These are phyloP conservation scores for Talaromyces sp. DNA, from an alignment of 2,329 filamentous ascomycete species.

Conservation along the genomic window DNA sequence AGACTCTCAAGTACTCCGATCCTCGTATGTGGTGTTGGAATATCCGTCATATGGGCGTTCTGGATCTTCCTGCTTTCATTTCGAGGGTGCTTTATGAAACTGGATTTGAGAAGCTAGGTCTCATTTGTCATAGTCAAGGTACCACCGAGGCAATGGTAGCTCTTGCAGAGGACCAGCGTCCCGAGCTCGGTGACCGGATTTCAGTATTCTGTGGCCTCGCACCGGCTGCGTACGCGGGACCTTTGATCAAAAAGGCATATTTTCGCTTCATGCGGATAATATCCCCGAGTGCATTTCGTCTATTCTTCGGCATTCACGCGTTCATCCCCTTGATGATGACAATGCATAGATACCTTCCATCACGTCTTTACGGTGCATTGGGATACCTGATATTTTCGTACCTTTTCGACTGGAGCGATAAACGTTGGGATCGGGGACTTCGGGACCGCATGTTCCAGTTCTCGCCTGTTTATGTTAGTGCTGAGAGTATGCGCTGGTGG, in stretches of 20 bases:
- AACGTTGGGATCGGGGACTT: slow-evolving; percentile 74
- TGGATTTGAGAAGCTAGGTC: slow-evolving; percentile 72
- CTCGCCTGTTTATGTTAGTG: slow-evolving; percentile 80
- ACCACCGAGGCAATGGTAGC: slow-evolving; percentile 85
- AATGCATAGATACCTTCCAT: slow-evolving; percentile 64
- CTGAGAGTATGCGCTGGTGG: slow-evolving; percentile 95
- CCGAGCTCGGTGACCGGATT: slow-evolving; percentile 74
- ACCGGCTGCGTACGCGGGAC: slow-evolving; percentile 83
- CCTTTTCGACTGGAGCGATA: slow-evolving; percentile 82
- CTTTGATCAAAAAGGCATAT: slow-evolving; percentile 77
- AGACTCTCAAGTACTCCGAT: slow-evolving; percentile 63
- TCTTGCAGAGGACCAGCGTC: slow-evolving; percentile 81
- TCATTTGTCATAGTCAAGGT: slow-evolving; percentile 85
- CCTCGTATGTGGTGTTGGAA: slow-evolving; percentile 98
- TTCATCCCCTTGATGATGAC: slow-evolving; percentile 94
- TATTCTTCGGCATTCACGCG: slow-evolving; percentile 84
- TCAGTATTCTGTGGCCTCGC: slow-evolving; percentile 88
- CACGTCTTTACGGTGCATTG: slow-evolving; percentile 68
- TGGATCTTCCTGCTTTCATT: slow-evolving; percentile 77
- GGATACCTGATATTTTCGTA: slow-evolving; percentile 88
- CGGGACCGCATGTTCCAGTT: slow-evolving; percentile 86
- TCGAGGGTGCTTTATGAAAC: slow-evolving; percentile 77
- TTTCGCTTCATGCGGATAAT: slow-evolving; percentile 88
- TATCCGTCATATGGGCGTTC: slow-evolving; percentile 85
- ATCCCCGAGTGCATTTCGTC: slow-evolving; percentile 66